These are phyloP conservation scores for Amphirosellinia nigrospora DNA, from an alignment of 495 filamentous ascomycete genomes.

Conservation along the genomic window DNA sequence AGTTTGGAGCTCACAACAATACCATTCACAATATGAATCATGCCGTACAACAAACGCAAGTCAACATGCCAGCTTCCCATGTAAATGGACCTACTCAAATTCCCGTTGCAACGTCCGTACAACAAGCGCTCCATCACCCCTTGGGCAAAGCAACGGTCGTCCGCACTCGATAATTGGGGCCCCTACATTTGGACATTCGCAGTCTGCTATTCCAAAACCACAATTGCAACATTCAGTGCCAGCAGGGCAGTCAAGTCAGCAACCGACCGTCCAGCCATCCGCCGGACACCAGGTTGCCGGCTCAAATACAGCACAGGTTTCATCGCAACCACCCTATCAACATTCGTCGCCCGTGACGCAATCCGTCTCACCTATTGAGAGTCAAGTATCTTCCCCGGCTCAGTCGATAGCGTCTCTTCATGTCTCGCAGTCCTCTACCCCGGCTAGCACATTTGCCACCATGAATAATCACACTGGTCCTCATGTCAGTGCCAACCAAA, in stretches of 20 bases:
- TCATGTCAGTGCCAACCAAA: constrained; percentile 20
- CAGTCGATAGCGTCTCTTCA: constrained; percentile 35
- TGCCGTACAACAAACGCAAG: constrained; percentile 13
- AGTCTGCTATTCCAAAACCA: constrained; percentile 7
- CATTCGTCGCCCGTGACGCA: constrained; percentile 26
- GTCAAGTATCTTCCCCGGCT: constrained; percentile 40
- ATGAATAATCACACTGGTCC: constrained; percentile 22
- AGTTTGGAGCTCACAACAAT: constrained; percentile 3
- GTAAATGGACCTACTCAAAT: background rate
- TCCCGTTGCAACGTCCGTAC: background rate
- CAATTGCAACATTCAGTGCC: constrained; percentile 4
- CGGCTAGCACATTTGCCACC: constrained; percentile 27
- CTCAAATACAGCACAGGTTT: constrained; percentile 16
- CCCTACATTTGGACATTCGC: background rate
- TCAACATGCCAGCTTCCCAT: background rate
- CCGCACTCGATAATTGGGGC: background rate
- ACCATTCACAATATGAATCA: background rate
- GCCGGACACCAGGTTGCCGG: constrained; percentile 1
- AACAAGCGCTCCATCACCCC: background rate
- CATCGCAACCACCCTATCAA: constrained; percentile 24
- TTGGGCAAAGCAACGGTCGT: background rate
- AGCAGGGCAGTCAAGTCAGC: constrained; percentile 14
- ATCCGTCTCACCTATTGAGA: constrained; percentile 36
- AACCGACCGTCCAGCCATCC: constrained; percentile 6
- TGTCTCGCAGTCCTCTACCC: constrained; percentile 36